phyloP scores from a whole-genome alignment of 2,329 filamentous ascomycete genomes.

The Aspergillus puulaauensis region DNA sequence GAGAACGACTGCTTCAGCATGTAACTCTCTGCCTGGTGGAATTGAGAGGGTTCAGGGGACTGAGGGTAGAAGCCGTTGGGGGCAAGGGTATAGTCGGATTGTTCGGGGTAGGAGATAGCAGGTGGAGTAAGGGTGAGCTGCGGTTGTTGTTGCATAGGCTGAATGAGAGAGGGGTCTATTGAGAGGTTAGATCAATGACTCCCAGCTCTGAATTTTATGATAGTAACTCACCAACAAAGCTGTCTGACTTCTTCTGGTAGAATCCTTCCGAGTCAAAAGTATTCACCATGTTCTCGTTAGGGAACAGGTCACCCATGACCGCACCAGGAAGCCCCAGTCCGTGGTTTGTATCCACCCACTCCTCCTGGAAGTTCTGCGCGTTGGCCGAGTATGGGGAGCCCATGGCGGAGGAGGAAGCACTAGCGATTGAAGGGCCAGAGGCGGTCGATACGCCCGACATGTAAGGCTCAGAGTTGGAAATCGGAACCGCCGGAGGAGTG shows the following conservation, averaged over 20 bases:
- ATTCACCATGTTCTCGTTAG: constrained; percentile 50
- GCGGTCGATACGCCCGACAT: constrained; percentile 62
- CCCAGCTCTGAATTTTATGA: neutral
- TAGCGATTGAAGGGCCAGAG: constrained; percentile 58
- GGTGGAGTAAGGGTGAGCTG: constrained; percentile 31
- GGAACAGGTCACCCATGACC: constrained; percentile 60
- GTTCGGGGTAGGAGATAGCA: constrained; percentile 35
- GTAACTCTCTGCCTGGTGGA: constrained; percentile 29
- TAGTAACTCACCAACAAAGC: constrained; percentile 33
- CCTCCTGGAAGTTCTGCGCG: constrained; percentile 57
- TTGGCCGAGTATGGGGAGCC: constrained; percentile 66
- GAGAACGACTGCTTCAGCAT: constrained; percentile 27
- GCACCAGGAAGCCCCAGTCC: constrained; percentile 64
- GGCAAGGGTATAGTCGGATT: constrained; percentile 28
- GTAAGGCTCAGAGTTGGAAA: constrained; percentile 37
- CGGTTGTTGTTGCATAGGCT: constrained; percentile 46
- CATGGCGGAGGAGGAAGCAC: constrained; percentile 64
- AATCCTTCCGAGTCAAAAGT: constrained; percentile 46
- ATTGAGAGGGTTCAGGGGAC: constrained; percentile 39
- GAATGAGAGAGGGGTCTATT: constrained; percentile 59
- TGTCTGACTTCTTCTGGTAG: constrained; percentile 43
- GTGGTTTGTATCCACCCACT: constrained; percentile 56
- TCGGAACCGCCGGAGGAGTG: constrained; percentile 34
- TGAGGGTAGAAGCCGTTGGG: constrained; percentile 31
- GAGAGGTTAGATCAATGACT: neutral